phyloP scores from a whole-genome alignment of 2,329 filamentous ascomycete species.

The Pseudomassariella vexata region DNA sequence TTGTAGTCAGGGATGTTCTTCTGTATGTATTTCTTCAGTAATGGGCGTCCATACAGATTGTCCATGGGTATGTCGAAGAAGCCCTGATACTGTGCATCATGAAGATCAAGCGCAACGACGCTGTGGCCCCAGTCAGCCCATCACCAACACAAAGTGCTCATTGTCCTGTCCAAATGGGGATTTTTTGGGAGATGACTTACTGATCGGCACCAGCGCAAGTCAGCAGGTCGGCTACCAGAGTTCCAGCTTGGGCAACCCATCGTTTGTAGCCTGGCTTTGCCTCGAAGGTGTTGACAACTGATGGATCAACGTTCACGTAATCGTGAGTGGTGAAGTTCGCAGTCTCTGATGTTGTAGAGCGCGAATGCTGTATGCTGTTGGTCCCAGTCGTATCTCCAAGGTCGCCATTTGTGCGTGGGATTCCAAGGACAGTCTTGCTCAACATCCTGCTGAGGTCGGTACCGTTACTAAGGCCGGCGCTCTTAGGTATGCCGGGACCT shows the following conservation, averaged over 20 bases:
- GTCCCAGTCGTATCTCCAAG: slow-evolving; percentile 14
- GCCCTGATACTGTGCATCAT: slow-evolving; percentile 94
- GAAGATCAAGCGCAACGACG: slow-evolving; percentile 95
- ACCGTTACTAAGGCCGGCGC: slow-evolving; percentile 59
- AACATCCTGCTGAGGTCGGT: slow-evolving; percentile 71
- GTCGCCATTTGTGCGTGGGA: slow-evolving; percentile 35
- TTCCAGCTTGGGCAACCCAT: slow-evolving; percentile 97
- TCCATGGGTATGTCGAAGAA: slow-evolving; percentile 99
- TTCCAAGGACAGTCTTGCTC: slow-evolving; percentile 56
- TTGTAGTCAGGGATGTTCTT: slow-evolving; percentile 79
- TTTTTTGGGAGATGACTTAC: slow-evolving; percentile 39
- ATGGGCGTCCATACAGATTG: slow-evolving; percentile 83
- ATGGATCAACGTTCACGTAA: slow-evolving; percentile 50
- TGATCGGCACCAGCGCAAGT: slow-evolving; percentile 96
- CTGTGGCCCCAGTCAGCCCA: slow-evolving; percentile 10
- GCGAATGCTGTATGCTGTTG: slow-evolving; percentile 29
- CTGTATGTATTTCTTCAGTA: slow-evolving; percentile 67
- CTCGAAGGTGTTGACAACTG: slow-evolving; percentile 50
- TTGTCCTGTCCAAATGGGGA: neutral
- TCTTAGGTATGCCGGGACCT: slow-evolving; percentile 63
- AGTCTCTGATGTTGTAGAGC: slow-evolving; percentile 32
- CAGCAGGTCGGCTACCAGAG: slow-evolving; percentile 86
- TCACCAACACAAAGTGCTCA: slow-evolving; percentile 1
- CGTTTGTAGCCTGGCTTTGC: slow-evolving; percentile 93
- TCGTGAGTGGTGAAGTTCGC: slow-evolving; percentile 59